Percentiles rank a stretch among this genome's conserved stretches.
Evolutionary conservation across 2,329 filamentous ascomycete genomes (phyloP).

Genomic region (Colletotrichum filicis): DNA sequence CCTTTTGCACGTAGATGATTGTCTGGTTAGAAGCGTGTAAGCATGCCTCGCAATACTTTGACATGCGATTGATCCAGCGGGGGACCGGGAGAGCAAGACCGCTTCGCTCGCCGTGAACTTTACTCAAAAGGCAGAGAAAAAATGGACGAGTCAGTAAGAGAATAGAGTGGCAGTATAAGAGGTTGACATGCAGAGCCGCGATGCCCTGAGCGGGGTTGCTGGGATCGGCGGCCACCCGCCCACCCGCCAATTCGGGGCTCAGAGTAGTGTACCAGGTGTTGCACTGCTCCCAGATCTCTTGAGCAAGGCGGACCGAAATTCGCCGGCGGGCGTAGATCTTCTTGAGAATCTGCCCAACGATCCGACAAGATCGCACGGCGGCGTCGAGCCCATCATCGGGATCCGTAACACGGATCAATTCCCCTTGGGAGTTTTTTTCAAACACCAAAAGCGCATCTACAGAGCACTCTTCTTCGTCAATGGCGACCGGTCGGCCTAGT

Average conservation of each 20-base stretch:
- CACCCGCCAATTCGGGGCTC: slow-evolving; percentile 60
- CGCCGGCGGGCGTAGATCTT: slow-evolving; percentile 70
- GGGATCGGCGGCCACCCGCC: slow-evolving; percentile 54
- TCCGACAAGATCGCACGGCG: slow-evolving; percentile 65
- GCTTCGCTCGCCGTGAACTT: slow-evolving; percentile 47
- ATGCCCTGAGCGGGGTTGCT: slow-evolving; percentile 61
- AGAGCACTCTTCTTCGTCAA: slow-evolving; percentile 71
- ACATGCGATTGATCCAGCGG: slow-evolving; percentile 38
- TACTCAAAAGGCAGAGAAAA: slow-evolving; percentile 67
- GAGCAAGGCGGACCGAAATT: slow-evolving; percentile 66
- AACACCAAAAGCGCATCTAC: slow-evolving; percentile 52
- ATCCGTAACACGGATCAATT: slow-evolving; percentile 20
- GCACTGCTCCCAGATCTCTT: slow-evolving; percentile 66
- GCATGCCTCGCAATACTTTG: slow-evolving; percentile 57
- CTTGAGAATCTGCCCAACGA: slow-evolving; percentile 68
- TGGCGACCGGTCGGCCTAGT: slow-evolving; percentile 70
- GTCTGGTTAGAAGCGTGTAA: slow-evolving; percentile 62
- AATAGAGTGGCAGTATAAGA: slow-evolving; percentile 71
- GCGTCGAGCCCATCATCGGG: slow-evolving; percentile 58
- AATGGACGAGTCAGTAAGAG: slow-evolving; percentile 73
- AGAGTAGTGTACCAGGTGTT: slow-evolving; percentile 62
- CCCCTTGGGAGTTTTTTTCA: slow-evolving; percentile 30
- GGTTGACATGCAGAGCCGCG: slow-evolving; percentile 70
- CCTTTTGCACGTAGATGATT: slow-evolving; percentile 58
- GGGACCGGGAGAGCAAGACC: slow-evolving; percentile 34